Conservation (phyloP, 805 yeast genomes). For the Naumovozyma dairenensis region DNA sequence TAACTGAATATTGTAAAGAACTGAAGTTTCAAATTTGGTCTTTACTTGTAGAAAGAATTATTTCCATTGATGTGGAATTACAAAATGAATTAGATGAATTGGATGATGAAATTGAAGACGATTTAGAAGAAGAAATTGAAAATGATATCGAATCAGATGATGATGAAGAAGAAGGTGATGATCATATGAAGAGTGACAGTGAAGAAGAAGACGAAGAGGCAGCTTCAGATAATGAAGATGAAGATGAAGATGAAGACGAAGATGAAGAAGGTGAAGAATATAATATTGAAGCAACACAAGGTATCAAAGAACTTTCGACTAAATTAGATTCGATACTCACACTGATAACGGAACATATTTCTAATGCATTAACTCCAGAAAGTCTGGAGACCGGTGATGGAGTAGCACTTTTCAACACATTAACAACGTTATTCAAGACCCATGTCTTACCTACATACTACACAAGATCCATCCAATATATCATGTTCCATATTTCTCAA, state of each 20-base stretch:
- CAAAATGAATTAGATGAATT: conserved; percentile 81
- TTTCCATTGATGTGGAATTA: conserved; percentile 83
- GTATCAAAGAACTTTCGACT: conserved; percentile 42
- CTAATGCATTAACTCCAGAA: conserved; percentile 39
- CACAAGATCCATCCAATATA: conserved; percentile 79
- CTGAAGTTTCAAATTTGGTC: conserved; percentile 71
- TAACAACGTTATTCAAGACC: conserved; percentile 67
- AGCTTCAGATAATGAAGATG: conserved; percentile 26
- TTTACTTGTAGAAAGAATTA: conserved; percentile 64
- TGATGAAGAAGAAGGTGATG: conserved; percentile 25
- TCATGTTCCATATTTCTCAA: conserved; percentile 74
- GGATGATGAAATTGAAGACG: conserved; percentile 63
- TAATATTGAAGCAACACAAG: conserved; percentile 36
- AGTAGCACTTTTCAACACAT: conserved; percentile 56
- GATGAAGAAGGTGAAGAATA: conserved; percentile 38
- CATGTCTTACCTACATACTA: conserved; percentile 87
- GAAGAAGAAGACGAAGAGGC: conserved; percentile 28
- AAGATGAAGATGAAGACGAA: conserved; percentile 25
- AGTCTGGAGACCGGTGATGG: conserved; percentile 53
- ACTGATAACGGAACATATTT: conserved; percentile 43
- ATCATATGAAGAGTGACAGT: conserved; percentile 30
- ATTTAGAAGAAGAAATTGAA: conserved; percentile 35
- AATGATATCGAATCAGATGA: conserved; percentile 27
- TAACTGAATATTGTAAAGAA: conserved; percentile 66
- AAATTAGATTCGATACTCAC: conserved; percentile 67